phyloP scores from a whole-genome alignment of 768 basidiomycete genomes.

The Tulasnella sp. region DNA sequence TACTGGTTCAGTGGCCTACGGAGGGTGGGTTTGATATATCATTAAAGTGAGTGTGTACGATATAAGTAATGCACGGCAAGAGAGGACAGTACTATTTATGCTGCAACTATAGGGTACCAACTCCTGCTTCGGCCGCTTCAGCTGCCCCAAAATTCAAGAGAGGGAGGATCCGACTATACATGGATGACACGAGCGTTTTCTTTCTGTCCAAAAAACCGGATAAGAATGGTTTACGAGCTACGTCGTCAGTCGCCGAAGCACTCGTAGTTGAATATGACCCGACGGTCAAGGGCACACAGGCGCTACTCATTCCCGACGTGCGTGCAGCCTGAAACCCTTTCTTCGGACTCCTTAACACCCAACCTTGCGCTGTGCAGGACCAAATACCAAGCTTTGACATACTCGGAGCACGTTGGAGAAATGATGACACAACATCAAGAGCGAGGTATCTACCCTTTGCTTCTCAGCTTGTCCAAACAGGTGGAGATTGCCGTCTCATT shows the following conservation, averaged over 20 bases:
- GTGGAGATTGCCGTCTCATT: not conserved
- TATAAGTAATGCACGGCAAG: too few species aligned
- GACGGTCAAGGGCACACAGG: not conserved
- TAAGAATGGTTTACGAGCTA: not conserved
- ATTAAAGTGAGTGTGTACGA: too few species aligned
- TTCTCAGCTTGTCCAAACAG: not conserved
- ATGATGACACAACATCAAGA: not conserved
- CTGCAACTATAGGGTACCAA: not conserved
- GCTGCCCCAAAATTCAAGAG: not conserved
- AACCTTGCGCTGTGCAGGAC: not conserved
- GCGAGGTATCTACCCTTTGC: not conserved
- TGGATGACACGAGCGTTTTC: not conserved
- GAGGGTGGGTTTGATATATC: not conserved
- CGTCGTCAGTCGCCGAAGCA: not conserved
- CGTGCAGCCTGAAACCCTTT: not conserved
- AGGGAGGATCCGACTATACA: not conserved
- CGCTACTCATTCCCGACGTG: not conserved
- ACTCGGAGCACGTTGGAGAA: not conserved
- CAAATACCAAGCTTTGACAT: not conserved
- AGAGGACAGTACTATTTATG: not conserved
- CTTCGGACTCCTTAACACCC: not conserved
- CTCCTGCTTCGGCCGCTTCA: not conserved
- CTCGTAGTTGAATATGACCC: not conserved
- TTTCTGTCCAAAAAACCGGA: not conserved
- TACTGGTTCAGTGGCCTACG: not conserved